Evolutionary conservation across 257 asterid species (phyloP).

Genomic region (Solanum corneliomulleri): DNA sequence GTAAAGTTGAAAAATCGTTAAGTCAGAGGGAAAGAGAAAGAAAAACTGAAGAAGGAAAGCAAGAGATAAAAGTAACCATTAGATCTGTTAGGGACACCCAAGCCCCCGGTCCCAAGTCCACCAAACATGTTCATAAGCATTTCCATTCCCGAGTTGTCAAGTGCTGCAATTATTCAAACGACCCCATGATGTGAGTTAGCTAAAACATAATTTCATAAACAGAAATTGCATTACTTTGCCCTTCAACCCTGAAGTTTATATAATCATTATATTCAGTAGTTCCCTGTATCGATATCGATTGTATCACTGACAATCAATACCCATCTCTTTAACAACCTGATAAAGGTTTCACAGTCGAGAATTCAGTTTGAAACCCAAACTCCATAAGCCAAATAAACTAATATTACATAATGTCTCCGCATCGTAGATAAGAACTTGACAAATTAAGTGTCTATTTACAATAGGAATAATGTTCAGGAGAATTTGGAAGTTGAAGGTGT

Average conservation of each 20-base stretch:
- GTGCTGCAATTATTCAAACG: neutral
- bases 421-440: neutral
- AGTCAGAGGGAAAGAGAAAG: neutral
- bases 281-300: neutral
- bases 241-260: neutral
- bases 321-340: neutral
- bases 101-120: constrained; percentile 36
- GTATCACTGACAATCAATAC: neutral
- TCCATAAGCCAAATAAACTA: neutral
- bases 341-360: neutral
- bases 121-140: constrained; percentile 42
- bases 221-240: neutral
- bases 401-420: neutral
- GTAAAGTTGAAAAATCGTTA: neutral
- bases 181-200: neutral
- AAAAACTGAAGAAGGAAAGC: neutral
- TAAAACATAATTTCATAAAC: neutral
- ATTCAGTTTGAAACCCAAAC: neutral
- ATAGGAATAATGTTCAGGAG: neutral
- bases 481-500: neutral
- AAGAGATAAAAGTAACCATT: constrained; percentile 11
- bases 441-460: neutral
- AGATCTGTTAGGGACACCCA: constrained; percentile 18
- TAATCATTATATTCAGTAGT: neutral
- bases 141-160: constrained; percentile 18